Evolutionary conservation across 768 basidiomycete genomes (phyloP).

Genomic region (Termitomyces heimii): DNA sequence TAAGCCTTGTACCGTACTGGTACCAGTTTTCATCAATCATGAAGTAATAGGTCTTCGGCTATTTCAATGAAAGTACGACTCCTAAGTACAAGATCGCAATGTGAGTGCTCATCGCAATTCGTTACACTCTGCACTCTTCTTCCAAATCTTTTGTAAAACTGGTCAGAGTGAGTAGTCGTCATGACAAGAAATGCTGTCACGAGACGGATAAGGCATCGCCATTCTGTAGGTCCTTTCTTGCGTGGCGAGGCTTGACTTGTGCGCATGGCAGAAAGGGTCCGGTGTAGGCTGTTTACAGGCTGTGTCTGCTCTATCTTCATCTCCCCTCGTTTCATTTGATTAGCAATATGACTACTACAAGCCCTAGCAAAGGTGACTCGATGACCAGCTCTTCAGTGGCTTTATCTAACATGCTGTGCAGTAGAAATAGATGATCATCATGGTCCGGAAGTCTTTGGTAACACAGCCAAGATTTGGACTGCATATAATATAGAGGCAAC

Average conservation of each 20-base stretch:
- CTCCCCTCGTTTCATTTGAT: not conserved
- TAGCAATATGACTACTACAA: not conserved
- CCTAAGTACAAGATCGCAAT: not conserved
- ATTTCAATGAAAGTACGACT: too few species aligned
- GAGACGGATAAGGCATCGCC: not conserved
- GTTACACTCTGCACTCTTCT: too few species aligned
- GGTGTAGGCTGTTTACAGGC: not conserved
- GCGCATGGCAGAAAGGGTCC: not conserved
- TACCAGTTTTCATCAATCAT: too few species aligned
- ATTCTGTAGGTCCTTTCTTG: not conserved
- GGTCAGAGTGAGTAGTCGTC: not conserved
- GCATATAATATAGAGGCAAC: slow-evolving; percentile 10
- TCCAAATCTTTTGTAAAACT: not conserved
- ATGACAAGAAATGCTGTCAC: not conserved
- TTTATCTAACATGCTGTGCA: not conserved
- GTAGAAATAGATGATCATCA: not conserved
- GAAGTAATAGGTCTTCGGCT: too few species aligned
- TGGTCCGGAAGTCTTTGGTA: slow-evolving; percentile 1
- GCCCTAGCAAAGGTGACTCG: not conserved
- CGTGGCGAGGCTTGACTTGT: not conserved
- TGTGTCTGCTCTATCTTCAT: not conserved
- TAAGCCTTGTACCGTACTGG: not conserved
- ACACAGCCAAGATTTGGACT: slow-evolving; percentile 11
- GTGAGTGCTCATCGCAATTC: not conserved
- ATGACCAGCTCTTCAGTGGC: not conserved